These are phyloP conservation scores for Boletus vermiculosoides DNA, from an alignment of 768 basidiomycete species.

Conservation along the genomic window DNA sequence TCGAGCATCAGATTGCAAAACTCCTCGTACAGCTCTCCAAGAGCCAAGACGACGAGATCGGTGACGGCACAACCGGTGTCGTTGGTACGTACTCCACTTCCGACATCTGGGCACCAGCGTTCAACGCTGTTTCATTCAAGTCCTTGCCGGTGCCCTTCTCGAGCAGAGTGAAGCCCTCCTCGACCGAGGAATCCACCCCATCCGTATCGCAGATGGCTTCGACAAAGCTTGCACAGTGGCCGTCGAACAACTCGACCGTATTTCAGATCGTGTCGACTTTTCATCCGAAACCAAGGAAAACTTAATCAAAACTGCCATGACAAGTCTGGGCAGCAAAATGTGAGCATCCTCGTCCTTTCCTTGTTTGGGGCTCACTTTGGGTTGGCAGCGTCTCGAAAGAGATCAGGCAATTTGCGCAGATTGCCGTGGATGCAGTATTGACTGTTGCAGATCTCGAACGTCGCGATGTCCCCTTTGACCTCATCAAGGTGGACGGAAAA, in stretches of 20 bases:
- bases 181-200: constrained; percentile 99
- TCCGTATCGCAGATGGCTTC: constrained; percentile 98
- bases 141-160: constrained; percentile 95
- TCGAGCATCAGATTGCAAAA: constrained; percentile 99
- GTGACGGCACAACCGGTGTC: constrained; percentile 98
- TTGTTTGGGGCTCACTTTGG: constrained; percentile 2
- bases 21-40: constrained; percentile 94
- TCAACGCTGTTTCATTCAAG: constrained; percentile 38
- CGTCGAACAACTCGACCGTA: constrained; percentile 83
- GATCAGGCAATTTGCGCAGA: constrained; percentile 91
- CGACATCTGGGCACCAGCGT: constrained; percentile 3
- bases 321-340: constrained; percentile 98
- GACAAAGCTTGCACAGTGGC: constrained; percentile 92
- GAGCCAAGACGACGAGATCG: constrained; percentile 99
- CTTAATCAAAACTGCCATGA: constrained; percentile 92
- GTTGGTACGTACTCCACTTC: constrained; percentile 66
- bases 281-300: constrained; percentile 80
- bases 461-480: constrained; percentile 92
- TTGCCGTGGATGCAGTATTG: constrained; percentile 96
- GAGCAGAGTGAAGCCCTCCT: constrained; percentile 94
- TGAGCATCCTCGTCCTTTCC: constrained; percentile 31
- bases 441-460: constrained; percentile 94
- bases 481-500: constrained; percentile 99
- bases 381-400: constrained; percentile 88
- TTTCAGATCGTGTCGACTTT: constrained; percentile 88